phyloP scores from a whole-genome alignment of 768 basidiomycete genomes.

The Pleurotus ostreatus region DNA sequence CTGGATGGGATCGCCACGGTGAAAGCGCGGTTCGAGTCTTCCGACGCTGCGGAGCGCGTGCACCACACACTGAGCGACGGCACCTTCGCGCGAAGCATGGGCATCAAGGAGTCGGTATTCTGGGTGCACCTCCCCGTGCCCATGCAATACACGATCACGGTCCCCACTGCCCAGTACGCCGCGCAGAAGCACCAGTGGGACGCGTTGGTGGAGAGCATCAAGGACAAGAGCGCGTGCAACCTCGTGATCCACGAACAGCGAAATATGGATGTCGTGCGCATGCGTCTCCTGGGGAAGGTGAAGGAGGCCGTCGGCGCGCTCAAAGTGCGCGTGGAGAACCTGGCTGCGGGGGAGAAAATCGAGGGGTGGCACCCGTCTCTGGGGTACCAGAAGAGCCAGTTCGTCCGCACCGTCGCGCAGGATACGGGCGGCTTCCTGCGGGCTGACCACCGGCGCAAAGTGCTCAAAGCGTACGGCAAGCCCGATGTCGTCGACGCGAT shows the following conservation, averaged over 20 bases:
- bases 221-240: slow-evolving; percentile 30
- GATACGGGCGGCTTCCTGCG: slow-evolving; percentile 38
- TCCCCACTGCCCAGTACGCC: slow-evolving; percentile 44
- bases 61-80: slow-evolving; percentile 30
- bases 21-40: slow-evolving; percentile 43
- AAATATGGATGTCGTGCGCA: slow-evolving; percentile 14
- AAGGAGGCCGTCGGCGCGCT: slow-evolving; percentile 51
- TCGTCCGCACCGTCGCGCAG: slow-evolving; percentile 28
- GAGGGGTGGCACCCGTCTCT: slow-evolving; percentile 50
- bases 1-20: slow-evolving; percentile 28
- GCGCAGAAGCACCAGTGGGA: slow-evolving; percentile 51
- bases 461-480: slow-evolving; percentile 45
- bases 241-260: slow-evolving; percentile 16
- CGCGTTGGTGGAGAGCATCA: slow-evolving; percentile 29
- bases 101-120: slow-evolving; percentile 27
- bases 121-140: slow-evolving; percentile 43
- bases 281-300: slow-evolving; percentile 28
- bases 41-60: slow-evolving; percentile 43
- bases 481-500: slow-evolving; percentile 34
- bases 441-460: slow-evolving; percentile 39
- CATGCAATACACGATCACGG: slow-evolving; percentile 44
- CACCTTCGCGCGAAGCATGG: slow-evolving; percentile 15
- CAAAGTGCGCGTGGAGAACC: slow-evolving; percentile 56
- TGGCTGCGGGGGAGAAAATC: slow-evolving; percentile 47
- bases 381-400: slow-evolving; percentile 22